Base-by-base conservation (phyloP, 495 filamentous ascomycete species). In the Pyronema domesticum region DNA sequence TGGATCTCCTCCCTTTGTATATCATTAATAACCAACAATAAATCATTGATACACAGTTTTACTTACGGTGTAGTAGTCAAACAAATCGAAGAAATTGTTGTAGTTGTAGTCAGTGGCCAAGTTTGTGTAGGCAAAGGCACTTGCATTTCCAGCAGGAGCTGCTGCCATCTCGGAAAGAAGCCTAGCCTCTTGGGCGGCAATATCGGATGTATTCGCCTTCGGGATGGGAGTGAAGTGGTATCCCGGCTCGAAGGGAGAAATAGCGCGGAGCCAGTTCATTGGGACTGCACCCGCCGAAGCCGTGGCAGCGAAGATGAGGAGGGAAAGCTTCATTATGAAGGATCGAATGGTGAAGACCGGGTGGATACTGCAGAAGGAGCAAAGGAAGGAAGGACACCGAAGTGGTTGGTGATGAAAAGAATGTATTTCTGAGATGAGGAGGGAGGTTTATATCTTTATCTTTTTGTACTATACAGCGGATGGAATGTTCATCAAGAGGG, bases 71-170 rank as follows among this genome's bases (percentile, higher is more conserved):
- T 70, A 78, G 68, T 79, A 80, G 37, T 71, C 67, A 60, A 79
- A 80, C 44, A 69, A 66, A 33, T 68, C 56, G 67, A 80, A 80
- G 68, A 80, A 80, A 65, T 79, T 79, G 47, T 53, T 67, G 7
- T 56, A 42, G 56, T 73, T 68, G 65, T 69, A 80, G 50, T 57
- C 54, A 49, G 74, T 72, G 50, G 68, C 63, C 13, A 80, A 63
- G 45, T 61, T 46, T 13, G 57, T 58, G 44, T 65, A 65, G n/a
- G 58, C 57, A 11, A 15, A 11, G 3, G 17, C 7, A 19, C 18
- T 23, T 3, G 48, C 30, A 51, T 51, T 37, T 34, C n/a, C 48
- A 47, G 10, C 18, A 7, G 10, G 3, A 23, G 18, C 45, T 11
- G 2, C 13, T 15, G 45, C 18, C 11, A 13, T 13, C 11, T 13